Evolutionary conservation across 208 protist species (phyloP), one percentile per base, ranked within the genome.

Genomic region (Angomonas deanei): DNA sequence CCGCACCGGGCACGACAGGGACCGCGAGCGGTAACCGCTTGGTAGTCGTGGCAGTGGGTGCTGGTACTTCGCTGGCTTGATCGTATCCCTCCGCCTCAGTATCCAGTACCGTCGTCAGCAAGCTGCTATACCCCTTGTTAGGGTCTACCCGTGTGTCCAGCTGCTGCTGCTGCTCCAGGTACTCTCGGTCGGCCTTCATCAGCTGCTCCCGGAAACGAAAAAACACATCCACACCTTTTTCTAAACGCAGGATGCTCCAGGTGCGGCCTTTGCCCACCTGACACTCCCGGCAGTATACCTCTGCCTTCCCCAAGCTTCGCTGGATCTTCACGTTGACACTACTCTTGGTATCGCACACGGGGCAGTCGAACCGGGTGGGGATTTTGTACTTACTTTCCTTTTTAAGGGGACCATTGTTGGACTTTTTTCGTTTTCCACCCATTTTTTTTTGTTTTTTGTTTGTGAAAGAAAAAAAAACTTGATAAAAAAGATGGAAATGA

Each of bases 381-480:
- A 96, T 93, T 64, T 96, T 96, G 69, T 96, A 96, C 66, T 92
- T 93, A 70, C 90, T 92, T 65, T 92, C 86, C 72, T 96, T 96
- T 68, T 96, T 96, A 63, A 93, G 68, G 13, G 83, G 82, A 15
- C 76, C 83, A 13, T 74, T 85, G 46, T 56, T 78, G 38, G 86
- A 74, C 73, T 92, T 92, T 23, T 86, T 85, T 34, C 84, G 78
- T 33, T 86, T 91, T 31, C 90, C 90, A 57, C 90, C 90, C 90
- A 96, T 96, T 21, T 17, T 47, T 49, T 47, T 47, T 61, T 49
- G 42, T 2, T 24, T 38, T 46, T 17, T 26, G 13, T 21, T 50
- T 27, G n/a, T 4, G 4, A 50, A 15, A 42, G 34, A 42, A 42
- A 42, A 42, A n/a, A 15, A 42, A 8, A 42, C 10, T n/a, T 8